Conservation (phyloP, 768 basidiomycete genomes). For the Macrolepiota albuminosa region DNA sequence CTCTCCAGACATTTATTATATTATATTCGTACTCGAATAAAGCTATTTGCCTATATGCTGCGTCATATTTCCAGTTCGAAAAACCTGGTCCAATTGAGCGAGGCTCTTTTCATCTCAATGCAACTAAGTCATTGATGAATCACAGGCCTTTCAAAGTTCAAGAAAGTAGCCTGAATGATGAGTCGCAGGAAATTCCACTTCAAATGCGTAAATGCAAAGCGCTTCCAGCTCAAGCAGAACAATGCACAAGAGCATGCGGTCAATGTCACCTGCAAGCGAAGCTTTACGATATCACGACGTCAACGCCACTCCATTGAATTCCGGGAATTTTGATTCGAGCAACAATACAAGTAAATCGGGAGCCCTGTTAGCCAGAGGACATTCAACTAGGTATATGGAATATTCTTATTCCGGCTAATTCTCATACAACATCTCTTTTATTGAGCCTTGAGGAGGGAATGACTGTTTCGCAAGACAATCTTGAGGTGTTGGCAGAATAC, state of each 20-base stretch:
- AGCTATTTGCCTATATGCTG: no score
- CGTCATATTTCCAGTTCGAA: background rate
- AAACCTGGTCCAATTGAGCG: background rate
- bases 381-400: background rate
- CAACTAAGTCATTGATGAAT: background rate
- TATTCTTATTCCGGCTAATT: background rate
- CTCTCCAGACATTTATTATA: no score
- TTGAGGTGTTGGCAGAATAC: background rate
- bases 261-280: background rate
- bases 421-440: background rate
- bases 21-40: no score
- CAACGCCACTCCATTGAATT: background rate
- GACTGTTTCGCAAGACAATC: background rate
- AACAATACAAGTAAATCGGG: no score
- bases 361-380: background rate
- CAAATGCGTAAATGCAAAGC: constrained; percentile 11
- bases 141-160: background rate
- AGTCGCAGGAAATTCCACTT: background rate
- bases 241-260: background rate
- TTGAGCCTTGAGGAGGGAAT: background rate
- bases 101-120: background rate
- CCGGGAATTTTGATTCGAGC: background rate
- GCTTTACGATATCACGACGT: background rate
- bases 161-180: background rate
- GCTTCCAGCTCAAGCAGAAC: background rate